Base-by-base conservation (phyloP, 83 land plant genomes). In the Thuja plicata region DNA sequence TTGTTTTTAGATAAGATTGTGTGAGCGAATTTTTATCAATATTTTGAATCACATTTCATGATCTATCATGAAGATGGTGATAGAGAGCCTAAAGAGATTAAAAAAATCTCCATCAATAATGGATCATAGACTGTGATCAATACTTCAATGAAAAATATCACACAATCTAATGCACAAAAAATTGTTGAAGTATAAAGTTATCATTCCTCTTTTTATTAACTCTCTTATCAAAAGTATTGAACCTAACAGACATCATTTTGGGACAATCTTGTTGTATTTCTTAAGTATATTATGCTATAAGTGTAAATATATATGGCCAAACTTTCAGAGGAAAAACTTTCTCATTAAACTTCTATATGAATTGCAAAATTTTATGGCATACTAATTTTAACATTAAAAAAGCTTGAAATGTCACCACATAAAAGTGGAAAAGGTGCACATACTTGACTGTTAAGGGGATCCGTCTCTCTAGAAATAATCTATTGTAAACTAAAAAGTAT, bases 361-460 rank as follows among this genome's bases (percentile, higher is more conserved):
- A 66, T 66, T 66, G 30, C 9, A 66, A 27, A 66, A 10, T 66
- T 66, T 66, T 66, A 30, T 66, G 71, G 30, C 71, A 66, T 66
- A 5, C 7, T 66, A 66, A 24, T 66, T 27, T 27, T 21, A 34
- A 74, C 10, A 38, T 50, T 41, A 66, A 41, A 9, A n/a, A 83
- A 83, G 24, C 13, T 41, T 48, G 45, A 83, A 40, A 45, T 43
- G 19, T 83, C n/a, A 6, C 70, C 70, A 66, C 32, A 66, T 5
- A 19, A 84, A 17, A 84, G 5, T n/a, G 34, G 60, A 52, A 84
- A 35, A 84, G 60, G 52, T 19, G 50, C 21, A 88, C 91, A 87
- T 91, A 96, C 99, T 87, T 92, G 94, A 87, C 96, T 94, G 12
- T 96, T 91, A 48, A 97, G 95, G 15, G 99, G 98, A 89, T 98